Evolutionary conservation across 1,139 yeast genomes (phyloP).

Genomic region (Geotrichum candidum): DNA sequence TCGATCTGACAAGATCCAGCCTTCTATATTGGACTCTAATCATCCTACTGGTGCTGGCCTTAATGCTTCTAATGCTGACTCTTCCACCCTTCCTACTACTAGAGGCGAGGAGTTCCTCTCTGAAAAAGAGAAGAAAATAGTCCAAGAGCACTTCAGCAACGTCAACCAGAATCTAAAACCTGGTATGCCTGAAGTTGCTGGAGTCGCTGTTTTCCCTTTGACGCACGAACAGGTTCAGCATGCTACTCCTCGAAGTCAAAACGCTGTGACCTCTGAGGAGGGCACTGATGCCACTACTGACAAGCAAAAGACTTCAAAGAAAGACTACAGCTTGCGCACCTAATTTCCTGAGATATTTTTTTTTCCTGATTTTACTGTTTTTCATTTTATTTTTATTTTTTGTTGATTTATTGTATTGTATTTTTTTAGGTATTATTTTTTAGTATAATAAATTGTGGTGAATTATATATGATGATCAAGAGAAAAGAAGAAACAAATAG

Average conservation of each 20-base stretch:
- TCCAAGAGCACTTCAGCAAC: conserved; percentile 12
- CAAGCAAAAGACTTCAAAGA: neutral
- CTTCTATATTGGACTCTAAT: conserved; percentile 1
- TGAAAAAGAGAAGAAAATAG: conserved; percentile 11
- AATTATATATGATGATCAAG: neutral
- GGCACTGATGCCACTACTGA: neutral
- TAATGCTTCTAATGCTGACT: conserved; percentile 7
- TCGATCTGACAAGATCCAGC: neutral
- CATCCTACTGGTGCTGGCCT: conserved; percentile 9
- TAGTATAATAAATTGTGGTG: neutral
- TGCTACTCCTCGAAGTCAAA: conserved; percentile 11
- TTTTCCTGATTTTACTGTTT: neutral
- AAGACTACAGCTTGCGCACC: neutral
- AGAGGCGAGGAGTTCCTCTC: conserved; percentile 15
- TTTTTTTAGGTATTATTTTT: neutral
- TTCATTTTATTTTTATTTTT: neutral
- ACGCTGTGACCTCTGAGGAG: neutral
- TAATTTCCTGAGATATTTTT: neutral
- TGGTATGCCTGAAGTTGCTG: conserved; percentile 15
- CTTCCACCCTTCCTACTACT: conserved; percentile 5
- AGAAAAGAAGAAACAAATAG: too few species aligned
- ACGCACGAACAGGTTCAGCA: conserved; percentile 12
- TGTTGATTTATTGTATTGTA: neutral
- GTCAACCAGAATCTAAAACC: conserved; percentile 11
- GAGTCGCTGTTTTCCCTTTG: conserved; percentile 14